Evolutionary conservation across 2,329 filamentous ascomycete species (phyloP).

Genomic region (Microsporum ferrugineum): DNA sequence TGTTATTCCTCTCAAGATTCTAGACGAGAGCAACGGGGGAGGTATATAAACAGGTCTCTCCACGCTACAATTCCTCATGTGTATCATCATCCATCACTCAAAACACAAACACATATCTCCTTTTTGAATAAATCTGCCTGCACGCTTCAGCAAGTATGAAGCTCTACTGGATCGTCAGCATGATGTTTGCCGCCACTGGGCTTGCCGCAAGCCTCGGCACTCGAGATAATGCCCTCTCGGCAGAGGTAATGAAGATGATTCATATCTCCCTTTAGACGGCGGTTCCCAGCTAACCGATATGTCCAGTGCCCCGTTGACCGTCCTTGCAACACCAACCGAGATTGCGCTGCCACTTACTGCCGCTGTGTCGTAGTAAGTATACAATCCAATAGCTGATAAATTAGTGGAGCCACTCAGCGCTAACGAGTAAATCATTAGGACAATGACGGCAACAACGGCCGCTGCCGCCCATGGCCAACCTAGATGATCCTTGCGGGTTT

Average conservation of each 20-base stretch:
- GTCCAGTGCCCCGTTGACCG: neutral
- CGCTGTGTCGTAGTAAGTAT: neutral
- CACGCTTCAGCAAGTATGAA: neutral
- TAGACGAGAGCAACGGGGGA: too few species aligned
- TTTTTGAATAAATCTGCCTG: neutral
- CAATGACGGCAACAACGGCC: neutral
- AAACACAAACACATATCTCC: neutral
- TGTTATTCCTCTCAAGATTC: neutral
- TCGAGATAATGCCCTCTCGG: neutral
- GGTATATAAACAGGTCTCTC: neutral
- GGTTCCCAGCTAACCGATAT: neutral
- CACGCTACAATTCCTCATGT: neutral
- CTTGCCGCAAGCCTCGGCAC: neutral
- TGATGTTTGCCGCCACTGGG: neutral
- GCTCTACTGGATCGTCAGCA: conserved; percentile 1
- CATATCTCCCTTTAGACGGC: neutral
- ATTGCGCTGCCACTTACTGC: neutral
- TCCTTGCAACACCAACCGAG: neutral
- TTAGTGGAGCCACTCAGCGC: neutral
- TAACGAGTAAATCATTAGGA: neutral
- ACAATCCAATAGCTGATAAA: neutral
- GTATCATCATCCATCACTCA: neutral
- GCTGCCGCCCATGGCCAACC: conserved; percentile 1
- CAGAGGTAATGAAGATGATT: neutral
- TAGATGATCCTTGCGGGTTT: neutral